Percentiles rank a stretch among this genome's conserved stretches.
These are phyloP conservation scores for Clonostachys solani DNA, from an alignment of 2,329 filamentous ascomycete genomes.

Conservation along the genomic window DNA sequence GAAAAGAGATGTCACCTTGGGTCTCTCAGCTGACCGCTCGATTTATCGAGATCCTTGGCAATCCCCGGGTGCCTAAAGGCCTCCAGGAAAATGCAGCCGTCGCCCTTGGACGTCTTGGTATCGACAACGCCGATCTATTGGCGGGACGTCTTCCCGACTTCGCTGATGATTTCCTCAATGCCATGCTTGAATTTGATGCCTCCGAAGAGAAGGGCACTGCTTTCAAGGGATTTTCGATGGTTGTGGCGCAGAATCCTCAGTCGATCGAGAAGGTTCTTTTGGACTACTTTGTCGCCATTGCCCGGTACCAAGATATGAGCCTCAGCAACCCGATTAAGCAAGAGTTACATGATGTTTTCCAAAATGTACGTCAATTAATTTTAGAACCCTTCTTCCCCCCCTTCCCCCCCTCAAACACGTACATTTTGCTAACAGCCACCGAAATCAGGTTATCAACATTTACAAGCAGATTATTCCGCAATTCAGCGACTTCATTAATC, in stretches of 20 bases:
- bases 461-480: constrained; percentile 58
- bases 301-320: constrained; percentile 65
- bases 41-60: constrained; percentile 78
- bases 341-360: constrained; percentile 68
- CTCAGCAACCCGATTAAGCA: constrained; percentile 57
- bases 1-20: constrained; percentile 71
- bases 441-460: constrained; percentile 40
- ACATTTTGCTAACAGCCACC: constrained; percentile 5
- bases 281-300: constrained; percentile 80
- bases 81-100: constrained; percentile 93
- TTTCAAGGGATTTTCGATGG: constrained; percentile 82
- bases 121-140: constrained; percentile 71
- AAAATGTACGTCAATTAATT: constrained; percentile 55
- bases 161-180: constrained; percentile 74
- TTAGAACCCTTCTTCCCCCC: not conserved
- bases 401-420: not conserved
- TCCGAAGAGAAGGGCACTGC: constrained; percentile 94
- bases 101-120: constrained; percentile 80
- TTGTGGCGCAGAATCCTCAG: constrained; percentile 82
- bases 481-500: constrained; percentile 49
- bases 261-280: constrained; percentile 85
- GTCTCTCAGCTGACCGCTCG: constrained; percentile 73
- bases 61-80: constrained; percentile 78
- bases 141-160: constrained; percentile 77
- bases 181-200: constrained; percentile 80